These are phyloP conservation scores for Kandelia obovata DNA, from an alignment of 345 rosid species.

Conservation along the genomic window DNA sequence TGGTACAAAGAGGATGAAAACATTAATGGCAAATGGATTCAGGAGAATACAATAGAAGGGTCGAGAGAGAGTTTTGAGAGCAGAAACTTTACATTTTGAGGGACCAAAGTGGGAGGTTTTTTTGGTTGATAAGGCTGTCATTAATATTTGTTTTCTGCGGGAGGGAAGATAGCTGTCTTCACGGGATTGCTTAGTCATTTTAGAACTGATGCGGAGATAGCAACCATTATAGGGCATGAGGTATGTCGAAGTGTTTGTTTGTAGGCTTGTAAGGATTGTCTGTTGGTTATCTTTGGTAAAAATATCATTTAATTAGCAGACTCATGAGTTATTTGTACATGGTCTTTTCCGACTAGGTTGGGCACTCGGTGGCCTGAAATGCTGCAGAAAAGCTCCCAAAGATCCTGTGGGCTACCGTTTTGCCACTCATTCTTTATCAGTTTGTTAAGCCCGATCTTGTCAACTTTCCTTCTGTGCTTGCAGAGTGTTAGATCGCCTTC, in stretches of 20 bases:
- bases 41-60: slow-evolving; percentile 59
- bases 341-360: slow-evolving; percentile 49
- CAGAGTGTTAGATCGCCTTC: slow-evolving; percentile 59
- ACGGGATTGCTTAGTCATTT: slow-evolving; percentile 74
- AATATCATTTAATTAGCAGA: neutral
- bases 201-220: slow-evolving; percentile 76
- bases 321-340: neutral
- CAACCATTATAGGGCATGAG: slow-evolving; percentile 87
- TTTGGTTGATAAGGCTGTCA: slow-evolving; percentile 69
- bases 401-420: slow-evolving; percentile 65
- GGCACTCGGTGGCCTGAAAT: slow-evolving; percentile 88
- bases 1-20: slow-evolving; percentile 72
- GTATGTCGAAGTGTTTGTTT: slow-evolving; percentile 26
- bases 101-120: slow-evolving; percentile 86
- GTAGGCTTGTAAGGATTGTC: neutral
- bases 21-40: slow-evolving; percentile 84
- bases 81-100: slow-evolving; percentile 60
- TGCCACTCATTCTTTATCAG: slow-evolving; percentile 64
- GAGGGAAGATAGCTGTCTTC: slow-evolving; percentile 84
- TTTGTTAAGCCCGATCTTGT: slow-evolving; percentile 74
- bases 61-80: slow-evolving; percentile 33
- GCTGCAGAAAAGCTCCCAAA: slow-evolving; percentile 62
- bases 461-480: slow-evolving; percentile 12
- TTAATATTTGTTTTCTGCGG: slow-evolving; percentile 80
- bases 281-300: neutral